Base-by-base conservation (phyloP, 2,329 filamentous ascomycete species). In the Lasiodiplodia citricola region DNA sequence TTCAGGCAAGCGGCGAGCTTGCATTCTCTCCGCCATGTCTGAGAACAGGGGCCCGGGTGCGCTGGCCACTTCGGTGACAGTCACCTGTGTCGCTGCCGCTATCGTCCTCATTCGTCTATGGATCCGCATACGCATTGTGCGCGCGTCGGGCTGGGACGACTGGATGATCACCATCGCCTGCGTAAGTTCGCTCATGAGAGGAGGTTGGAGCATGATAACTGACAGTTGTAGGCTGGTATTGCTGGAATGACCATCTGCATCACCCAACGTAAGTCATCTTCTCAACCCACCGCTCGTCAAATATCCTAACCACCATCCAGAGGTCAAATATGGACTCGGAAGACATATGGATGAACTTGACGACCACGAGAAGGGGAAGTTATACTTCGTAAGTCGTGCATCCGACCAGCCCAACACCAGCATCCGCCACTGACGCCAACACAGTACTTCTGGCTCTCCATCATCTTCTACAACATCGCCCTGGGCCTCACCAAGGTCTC, bases 391-490 rank as follows among this genome's bases (percentile, higher is more conserved):
- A 41, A 21, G n/a, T 2, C 28, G 6, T 28, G 4, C 25, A 28
- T 28, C 2, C 7, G 2, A 8, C 21, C 55, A 28, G 4, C 23
- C 37, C 35, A 16, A 14, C 55, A 14, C 21, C 31, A 23, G 3
- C 31, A 38, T 21, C 37, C 3, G 16, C 14, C 11, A 21, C 55
- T 58, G n/a, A 57, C 52, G 0, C 14, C 37, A 4, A 5, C 18
- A 4, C 37, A 67, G 55, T 60, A 41, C 65, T 77, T 79, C 68
- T 79, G 75, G 73, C 75, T 72, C 11, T 74, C 70, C 52, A 71
- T 79, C 13, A 75, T 78, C 54, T 44, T 75, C 3, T 79, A 79
- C 70, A 75, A 77, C 63, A 64, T 78, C 2, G 75, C 75, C 1
- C 73, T 79, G 18, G 74, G 75, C 3, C 56, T 74, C 25, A 75